Conservation (phyloP, 1,139 yeast species). For the Pichia norvegensis region DNA sequence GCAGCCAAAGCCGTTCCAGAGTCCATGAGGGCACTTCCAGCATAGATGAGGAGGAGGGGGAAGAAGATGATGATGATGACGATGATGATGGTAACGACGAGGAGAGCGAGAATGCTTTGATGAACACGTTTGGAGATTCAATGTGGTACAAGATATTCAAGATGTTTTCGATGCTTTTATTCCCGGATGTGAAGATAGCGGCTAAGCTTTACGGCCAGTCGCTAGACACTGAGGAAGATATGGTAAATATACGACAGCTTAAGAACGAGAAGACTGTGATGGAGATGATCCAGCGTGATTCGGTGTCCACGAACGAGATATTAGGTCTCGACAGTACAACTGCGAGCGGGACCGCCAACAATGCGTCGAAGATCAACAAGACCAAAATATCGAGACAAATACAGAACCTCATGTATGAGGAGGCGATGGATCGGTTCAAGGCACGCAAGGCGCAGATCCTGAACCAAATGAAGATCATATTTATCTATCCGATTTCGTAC, state of each 20-base stretch:
- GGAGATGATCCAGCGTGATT: conserved; percentile 14
- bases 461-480: conserved; percentile 71
- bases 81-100: background rate
- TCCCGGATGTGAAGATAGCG: conserved; percentile 25
- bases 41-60: background rate
- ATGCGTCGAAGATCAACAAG: background rate
- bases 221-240: conserved; percentile 21
- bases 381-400: conserved; percentile 23
- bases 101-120: conserved; percentile 13
- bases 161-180: conserved; percentile 22
- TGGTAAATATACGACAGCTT: conserved; percentile 18
- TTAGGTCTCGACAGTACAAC: conserved; percentile 7
- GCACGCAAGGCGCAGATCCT: conserved; percentile 58
- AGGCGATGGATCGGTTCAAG: conserved; percentile 52
- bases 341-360: conserved; percentile 6
- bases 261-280: conserved; percentile 9
- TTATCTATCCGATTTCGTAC: conserved; percentile 79
- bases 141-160: conserved; percentile 26
- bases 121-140: conserved; percentile 23
- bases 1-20: background rate
- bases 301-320: background rate
- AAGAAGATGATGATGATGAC: background rate
- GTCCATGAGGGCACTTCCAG: background rate
- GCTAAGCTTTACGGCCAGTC: conserved; percentile 24
- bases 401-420: conserved; percentile 44